A percentile compares a stretch with the other conserved stretches of the same genome.
Evolutionary conservation across 441 rosid genomes (phyloP).

Genomic region (Gossypium schwendimanii): DNA sequence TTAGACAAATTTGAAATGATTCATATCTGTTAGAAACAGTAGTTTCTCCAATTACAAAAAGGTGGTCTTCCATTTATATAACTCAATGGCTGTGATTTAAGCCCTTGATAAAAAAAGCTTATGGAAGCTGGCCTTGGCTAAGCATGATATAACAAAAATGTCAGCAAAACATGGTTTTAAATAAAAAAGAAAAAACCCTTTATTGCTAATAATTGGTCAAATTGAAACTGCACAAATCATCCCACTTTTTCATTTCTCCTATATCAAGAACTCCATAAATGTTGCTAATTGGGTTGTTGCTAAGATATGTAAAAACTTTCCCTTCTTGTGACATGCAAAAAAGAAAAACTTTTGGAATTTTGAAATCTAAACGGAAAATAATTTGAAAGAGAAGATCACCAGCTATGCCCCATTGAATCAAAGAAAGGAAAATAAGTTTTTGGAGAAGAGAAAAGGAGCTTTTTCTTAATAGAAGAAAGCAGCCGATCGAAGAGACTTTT

Average conservation of each 20-base stretch:
- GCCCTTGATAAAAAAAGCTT: background rate
- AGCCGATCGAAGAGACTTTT: slow-evolving; percentile 36
- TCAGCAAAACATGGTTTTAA: background rate
- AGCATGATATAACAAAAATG: background rate
- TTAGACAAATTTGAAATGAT: background rate
- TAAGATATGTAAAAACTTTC: slow-evolving; percentile 8
- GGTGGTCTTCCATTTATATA: background rate
- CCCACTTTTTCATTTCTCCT: slow-evolving; percentile 10
- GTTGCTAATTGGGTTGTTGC: slow-evolving; percentile 25
- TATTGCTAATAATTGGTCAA: slow-evolving; percentile 7
- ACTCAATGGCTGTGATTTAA: background rate
- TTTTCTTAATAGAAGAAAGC: slow-evolving; percentile 29
- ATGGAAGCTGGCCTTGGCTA: background rate
- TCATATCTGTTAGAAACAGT: background rate
- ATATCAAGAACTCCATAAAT: slow-evolving; percentile 18
- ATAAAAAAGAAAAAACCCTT: background rate
- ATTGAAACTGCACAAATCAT: background rate
- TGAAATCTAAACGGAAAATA: background rate
- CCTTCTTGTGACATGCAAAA: slow-evolving; percentile 9
- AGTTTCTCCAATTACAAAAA: background rate
- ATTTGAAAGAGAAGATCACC: background rate
- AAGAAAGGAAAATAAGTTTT: background rate
- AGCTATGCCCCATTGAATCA: slow-evolving; percentile 18
- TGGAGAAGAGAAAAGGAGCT: slow-evolving; percentile 15
- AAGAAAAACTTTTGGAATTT: background rate